These are phyloP conservation scores for Coleophoma crateriformis DNA, from an alignment of 2,329 filamentous ascomycete species.

Conservation along the genomic window DNA sequence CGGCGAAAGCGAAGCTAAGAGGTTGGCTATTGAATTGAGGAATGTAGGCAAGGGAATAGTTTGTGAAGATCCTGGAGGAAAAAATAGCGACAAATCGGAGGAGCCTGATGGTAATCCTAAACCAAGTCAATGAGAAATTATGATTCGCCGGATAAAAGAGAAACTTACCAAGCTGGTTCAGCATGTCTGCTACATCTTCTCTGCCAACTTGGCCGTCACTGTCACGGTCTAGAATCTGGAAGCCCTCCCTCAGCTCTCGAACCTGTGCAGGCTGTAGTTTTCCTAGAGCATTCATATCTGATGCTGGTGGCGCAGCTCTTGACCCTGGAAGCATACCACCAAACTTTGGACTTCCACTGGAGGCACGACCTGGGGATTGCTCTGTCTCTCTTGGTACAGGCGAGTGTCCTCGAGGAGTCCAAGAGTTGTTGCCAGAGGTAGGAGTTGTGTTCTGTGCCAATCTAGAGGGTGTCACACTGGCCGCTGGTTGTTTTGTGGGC, in stretches of 20 bases:
- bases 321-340: constrained; percentile 16
- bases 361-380: constrained; percentile 24
- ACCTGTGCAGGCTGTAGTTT: constrained; percentile 78
- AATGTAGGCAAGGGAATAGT: constrained; percentile 82
- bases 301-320: not conserved
- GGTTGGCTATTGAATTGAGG: constrained; percentile 72
- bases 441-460: constrained; percentile 31
- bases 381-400: constrained; percentile 26
- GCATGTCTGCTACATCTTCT: constrained; percentile 82
- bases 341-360: constrained; percentile 19
- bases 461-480: constrained; percentile 37
- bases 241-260: constrained; percentile 83
- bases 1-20: constrained; percentile 70
- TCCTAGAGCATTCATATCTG: constrained; percentile 49
- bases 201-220: constrained; percentile 78
- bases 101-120: constrained; percentile 68
- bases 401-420: constrained; percentile 26
- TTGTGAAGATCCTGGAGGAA: constrained; percentile 65
- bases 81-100: constrained; percentile 73
- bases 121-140: too few species aligned
- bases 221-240: constrained; percentile 86
- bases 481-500: constrained; percentile 36
- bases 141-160: too few species aligned
- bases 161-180: constrained; percentile 69
- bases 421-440: constrained; percentile 23